A percentile compares a stretch with the other conserved stretches of the same genome.
These are phyloP conservation scores for Draba incana DNA, from an alignment of 345 rosid species.

Conservation along the genomic window DNA sequence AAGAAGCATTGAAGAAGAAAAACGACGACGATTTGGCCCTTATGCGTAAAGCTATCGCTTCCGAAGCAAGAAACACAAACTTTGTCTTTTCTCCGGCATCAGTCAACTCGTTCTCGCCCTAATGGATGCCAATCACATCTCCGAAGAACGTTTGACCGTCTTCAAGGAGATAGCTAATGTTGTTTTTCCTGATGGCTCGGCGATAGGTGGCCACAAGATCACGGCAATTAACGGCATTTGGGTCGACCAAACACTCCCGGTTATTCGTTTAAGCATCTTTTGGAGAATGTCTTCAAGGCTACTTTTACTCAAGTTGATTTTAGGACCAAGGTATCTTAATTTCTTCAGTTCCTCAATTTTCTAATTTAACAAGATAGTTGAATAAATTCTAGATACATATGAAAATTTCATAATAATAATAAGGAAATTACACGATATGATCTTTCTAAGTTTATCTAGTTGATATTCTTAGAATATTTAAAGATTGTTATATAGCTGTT, in stretches of 20 bases:
- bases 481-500: no score
- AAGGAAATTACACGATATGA: no score
- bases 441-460: no score
- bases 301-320: slow-evolving; percentile 3
- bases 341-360: no score
- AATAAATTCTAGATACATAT: no score
- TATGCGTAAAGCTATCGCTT: neutral
- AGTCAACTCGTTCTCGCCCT: neutral
- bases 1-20: neutral
- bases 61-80: slow-evolving; percentile 2
- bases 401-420: no score
- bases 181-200: neutral
- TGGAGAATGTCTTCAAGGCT: slow-evolving; percentile 14
- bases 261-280: neutral
- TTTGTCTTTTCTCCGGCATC: slow-evolving; percentile 12
- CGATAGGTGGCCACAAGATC: slow-evolving; percentile 8
- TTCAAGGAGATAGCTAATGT: neutral
- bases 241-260: slow-evolving; percentile 11
- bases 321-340: neutral
- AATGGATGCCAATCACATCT: neutral
- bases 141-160: slow-evolving; percentile 8
- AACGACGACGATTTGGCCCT: neutral
- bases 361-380: no score
- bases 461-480: no score
- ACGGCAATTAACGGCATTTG: neutral